These are phyloP conservation scores for Asterionellopsis glacialis DNA, from an alignment of 108 stramenopile genomes.

Conservation along the genomic window DNA sequence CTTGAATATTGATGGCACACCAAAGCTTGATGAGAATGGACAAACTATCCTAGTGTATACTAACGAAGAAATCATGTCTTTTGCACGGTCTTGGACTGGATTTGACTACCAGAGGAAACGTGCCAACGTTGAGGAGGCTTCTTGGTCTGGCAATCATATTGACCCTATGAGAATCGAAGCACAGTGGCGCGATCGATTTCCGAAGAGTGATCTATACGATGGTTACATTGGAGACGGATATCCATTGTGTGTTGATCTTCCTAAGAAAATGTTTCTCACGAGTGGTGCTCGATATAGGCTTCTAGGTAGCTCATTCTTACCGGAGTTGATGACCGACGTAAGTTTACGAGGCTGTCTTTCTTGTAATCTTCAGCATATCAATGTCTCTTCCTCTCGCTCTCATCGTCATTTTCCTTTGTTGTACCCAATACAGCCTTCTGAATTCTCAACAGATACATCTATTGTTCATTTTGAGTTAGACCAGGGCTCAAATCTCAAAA, in stretches of 20 bases:
- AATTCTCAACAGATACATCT: slow-evolving; percentile 12
- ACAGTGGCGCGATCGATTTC: slow-evolving; percentile 6
- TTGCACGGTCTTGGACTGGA: slow-evolving; percentile 39
- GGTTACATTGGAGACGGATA: slow-evolving; percentile 34
- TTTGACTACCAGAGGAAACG: slow-evolving; percentile 21
- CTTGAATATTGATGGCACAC: slow-evolving; percentile 45
- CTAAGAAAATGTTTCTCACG: slow-evolving; percentile 19
- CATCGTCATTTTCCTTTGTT: slow-evolving; percentile 32
- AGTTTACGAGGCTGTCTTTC: not conserved
- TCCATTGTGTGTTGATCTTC: slow-evolving; percentile 41
- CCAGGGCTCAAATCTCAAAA: slow-evolving; percentile 2
- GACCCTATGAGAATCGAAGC: slow-evolving; percentile 1
- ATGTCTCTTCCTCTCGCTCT: not conserved
- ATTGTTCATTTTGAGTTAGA: not conserved
- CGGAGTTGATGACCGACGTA: slow-evolving; percentile 4
- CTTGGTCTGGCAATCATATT: not conserved
- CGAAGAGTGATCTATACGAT: slow-evolving; percentile 22
- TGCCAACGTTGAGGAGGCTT: slow-evolving; percentile 26
- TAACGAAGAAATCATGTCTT: slow-evolving; percentile 35
- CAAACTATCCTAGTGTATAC: slow-evolving; percentile 24
- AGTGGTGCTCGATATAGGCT: slow-evolving; percentile 23
- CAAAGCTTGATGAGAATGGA: slow-evolving; percentile 16
- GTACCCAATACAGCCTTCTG: slow-evolving; percentile 10
- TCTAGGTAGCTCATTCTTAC: slow-evolving; percentile 9
- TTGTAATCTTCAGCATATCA: not conserved